Evolutionary conservation across 2,329 filamentous ascomycete species (phyloP).

Genomic region (Pseudogymnoascus sp.): DNA sequence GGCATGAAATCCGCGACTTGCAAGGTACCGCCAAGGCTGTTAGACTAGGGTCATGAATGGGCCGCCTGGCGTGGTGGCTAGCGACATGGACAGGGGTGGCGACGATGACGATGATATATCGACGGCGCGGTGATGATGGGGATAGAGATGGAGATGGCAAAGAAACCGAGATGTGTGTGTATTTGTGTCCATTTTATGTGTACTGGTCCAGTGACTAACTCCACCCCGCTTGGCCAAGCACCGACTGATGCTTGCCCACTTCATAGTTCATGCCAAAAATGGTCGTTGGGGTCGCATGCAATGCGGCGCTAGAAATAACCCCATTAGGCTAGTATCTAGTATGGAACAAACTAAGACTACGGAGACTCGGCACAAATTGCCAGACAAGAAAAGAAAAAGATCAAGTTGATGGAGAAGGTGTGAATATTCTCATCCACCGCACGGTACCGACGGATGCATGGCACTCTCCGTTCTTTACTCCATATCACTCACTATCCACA

Average conservation of each 20-base stretch:
- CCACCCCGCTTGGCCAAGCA: not conserved
- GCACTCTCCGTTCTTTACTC: not conserved
- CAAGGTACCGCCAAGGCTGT: not conserved
- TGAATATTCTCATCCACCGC: not conserved
- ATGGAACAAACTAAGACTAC: not conserved
- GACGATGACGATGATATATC: conserved; percentile 1
- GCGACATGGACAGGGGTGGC: not conserved
- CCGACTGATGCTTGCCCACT: not conserved
- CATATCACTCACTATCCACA: not conserved
- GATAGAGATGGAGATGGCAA: not conserved
- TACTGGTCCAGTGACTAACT: not conserved
- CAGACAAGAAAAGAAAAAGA: not conserved
- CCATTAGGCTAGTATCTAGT: not conserved
- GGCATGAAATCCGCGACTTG: not conserved
- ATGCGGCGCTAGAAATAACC: not conserved
- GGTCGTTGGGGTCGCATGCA: not conserved
- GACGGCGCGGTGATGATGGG: not conserved
- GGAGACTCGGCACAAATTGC: not conserved
- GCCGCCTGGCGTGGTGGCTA: not conserved
- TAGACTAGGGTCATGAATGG: not conserved
- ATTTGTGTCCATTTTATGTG: not conserved
- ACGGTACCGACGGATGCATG: not conserved
- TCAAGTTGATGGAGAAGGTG: not conserved
- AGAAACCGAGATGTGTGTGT: not conserved
- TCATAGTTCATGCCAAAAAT: not conserved